Conservation (phyloP, 2,329 filamentous ascomycete genomes). For the Ophiostoma himal-ulmi region DNA sequence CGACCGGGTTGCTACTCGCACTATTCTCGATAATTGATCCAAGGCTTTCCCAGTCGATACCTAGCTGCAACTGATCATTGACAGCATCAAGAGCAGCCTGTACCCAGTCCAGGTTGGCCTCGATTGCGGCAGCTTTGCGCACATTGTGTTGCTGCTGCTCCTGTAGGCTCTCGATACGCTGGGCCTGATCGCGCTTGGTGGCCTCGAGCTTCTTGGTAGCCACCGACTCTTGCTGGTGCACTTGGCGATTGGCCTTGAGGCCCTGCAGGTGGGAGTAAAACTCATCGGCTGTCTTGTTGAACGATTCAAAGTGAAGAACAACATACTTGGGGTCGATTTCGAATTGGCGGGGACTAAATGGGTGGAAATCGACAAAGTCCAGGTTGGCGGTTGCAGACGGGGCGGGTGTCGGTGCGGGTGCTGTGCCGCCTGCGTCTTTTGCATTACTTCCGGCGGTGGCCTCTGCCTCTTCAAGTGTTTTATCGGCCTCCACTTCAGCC, state of each 20-base stretch:
- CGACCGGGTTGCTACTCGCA: slow-evolving; percentile 77
- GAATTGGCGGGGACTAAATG: slow-evolving; percentile 79
- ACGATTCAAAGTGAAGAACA: slow-evolving; percentile 72
- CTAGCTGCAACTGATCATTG: slow-evolving; percentile 83
- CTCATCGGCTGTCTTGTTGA: slow-evolving; percentile 90
- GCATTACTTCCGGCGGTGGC: neutral
- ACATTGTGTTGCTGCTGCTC: slow-evolving; percentile 75
- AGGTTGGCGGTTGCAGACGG: slow-evolving; percentile 34
- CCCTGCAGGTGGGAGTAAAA: slow-evolving; percentile 97
- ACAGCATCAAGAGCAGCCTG: slow-evolving; percentile 90
- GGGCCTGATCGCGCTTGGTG: slow-evolving; percentile 76
- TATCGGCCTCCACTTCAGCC: neutral
- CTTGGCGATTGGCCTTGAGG: slow-evolving; percentile 77
- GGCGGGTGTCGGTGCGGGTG: neutral
- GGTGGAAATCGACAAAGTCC: slow-evolving; percentile 92
- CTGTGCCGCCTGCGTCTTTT: slow-evolving; percentile 16
- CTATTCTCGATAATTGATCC: slow-evolving; percentile 82
- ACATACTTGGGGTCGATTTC: slow-evolving; percentile 58
- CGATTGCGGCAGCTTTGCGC: slow-evolving; percentile 81
- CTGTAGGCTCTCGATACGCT: slow-evolving; percentile 77
- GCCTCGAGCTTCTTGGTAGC: slow-evolving; percentile 81
- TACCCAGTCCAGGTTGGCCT: slow-evolving; percentile 84
- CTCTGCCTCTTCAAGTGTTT: neutral
- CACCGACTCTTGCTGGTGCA: slow-evolving; percentile 73
- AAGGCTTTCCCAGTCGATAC: slow-evolving; percentile 97